Evolutionary conservation across 2,329 filamentous ascomycete genomes (phyloP).

Genomic region (Paecilomyces dactylethromorphus): DNA sequence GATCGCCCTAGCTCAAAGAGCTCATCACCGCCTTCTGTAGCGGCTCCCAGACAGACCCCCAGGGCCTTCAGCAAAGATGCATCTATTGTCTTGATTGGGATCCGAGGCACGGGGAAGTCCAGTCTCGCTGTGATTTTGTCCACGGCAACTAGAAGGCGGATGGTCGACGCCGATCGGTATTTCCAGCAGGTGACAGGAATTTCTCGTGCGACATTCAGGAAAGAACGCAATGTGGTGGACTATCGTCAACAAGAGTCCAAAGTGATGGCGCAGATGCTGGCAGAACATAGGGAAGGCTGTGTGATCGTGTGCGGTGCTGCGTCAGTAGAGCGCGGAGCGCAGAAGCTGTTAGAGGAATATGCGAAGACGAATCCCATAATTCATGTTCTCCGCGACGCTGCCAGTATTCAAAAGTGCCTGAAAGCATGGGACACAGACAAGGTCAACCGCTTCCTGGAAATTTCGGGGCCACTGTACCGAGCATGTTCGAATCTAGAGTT

Average conservation of each 20-base stretch:
- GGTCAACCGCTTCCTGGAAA: constrained; percentile 52
- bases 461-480: constrained; percentile 48
- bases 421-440: constrained; percentile 50
- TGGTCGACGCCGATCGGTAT: constrained; percentile 62
- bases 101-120: constrained; percentile 68
- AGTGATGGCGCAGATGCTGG: constrained; percentile 55
- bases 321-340: constrained; percentile 60
- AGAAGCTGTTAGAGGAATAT: constrained; percentile 56
- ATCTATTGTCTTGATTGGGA: constrained; percentile 66
- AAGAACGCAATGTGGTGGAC: constrained; percentile 52
- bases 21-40: constrained; percentile 20
- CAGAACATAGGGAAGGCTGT: constrained; percentile 52
- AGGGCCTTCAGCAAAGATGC: constrained; percentile 52
- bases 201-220: constrained; percentile 58
- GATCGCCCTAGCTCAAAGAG: constrained; percentile 19
- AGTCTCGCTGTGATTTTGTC: constrained; percentile 70
- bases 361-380: constrained; percentile 62
- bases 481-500: constrained; percentile 69
- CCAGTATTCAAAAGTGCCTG: constrained; percentile 59
- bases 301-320: constrained; percentile 67
- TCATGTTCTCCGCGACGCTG: constrained; percentile 59
- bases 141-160: constrained; percentile 59
- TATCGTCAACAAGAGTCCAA: constrained; percentile 60
- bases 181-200: constrained; percentile 61
- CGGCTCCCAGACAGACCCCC: constrained; percentile 18